Evolutionary conservation across 139 green algal species (phyloP).

Genomic region (Micractinium conductrix): DNA sequence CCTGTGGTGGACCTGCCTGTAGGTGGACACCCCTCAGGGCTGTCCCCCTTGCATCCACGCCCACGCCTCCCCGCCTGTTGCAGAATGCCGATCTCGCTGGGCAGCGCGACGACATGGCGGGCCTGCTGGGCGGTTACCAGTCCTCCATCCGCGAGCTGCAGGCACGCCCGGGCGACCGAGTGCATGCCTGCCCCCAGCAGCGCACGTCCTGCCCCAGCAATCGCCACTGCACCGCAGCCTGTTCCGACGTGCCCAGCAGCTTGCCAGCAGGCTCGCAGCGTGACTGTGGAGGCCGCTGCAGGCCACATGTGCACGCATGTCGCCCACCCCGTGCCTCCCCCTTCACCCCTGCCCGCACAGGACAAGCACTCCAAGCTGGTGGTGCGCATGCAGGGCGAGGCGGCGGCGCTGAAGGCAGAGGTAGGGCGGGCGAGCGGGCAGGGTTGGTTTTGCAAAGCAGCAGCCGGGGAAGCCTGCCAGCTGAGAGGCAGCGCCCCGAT

Average conservation of each 20-base stretch:
- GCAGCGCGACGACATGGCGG: slow-evolving; percentile 29
- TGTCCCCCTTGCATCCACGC: neutral
- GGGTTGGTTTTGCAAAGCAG: neutral
- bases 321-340: too few species aligned
- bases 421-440: neutral
- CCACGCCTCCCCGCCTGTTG: neutral
- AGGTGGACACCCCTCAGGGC: too few species aligned
- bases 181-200: too few species aligned
- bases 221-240: too few species aligned
- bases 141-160: slow-evolving; percentile 36
- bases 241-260: too few species aligned
- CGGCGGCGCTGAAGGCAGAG: slow-evolving; percentile 32
- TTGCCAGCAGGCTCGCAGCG: too few species aligned
- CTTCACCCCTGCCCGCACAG: too few species aligned
- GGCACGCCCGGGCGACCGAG: too few species aligned
- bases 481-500: neutral
- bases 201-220: too few species aligned
- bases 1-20: too few species aligned
- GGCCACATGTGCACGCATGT: too few species aligned
- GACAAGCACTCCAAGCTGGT: slow-evolving; percentile 35
- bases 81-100: neutral
- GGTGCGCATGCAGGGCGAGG: slow-evolving; percentile 31
- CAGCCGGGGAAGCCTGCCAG: neutral
- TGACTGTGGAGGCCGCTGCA: too few species aligned
- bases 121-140: slow-evolving; percentile 45